Evolutionary conservation across 75 land plant species (phyloP), one percentile per base, ranked within the genome.

Genomic region (Chamaecyparis obtusa): DNA sequence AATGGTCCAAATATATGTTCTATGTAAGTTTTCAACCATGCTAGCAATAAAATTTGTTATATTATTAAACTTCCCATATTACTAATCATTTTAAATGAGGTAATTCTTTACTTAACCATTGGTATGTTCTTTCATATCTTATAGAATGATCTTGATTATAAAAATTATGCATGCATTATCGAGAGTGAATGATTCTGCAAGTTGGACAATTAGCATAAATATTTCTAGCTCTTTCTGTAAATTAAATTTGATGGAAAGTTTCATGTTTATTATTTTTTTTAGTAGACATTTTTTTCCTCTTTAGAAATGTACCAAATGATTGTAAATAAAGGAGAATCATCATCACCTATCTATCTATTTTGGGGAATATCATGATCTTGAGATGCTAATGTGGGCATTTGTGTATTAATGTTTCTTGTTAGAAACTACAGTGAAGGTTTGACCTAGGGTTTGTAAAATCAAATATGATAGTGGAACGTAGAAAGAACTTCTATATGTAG

Each of bases 381-480:
- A 30, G 9, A 10, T 85, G 30, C n/a, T 69, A 41, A 8, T 41
- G 51, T 15, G 8, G 43, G n/a, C 16, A 35, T 64, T 32, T 64
- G 5, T 16, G 32, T 16, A 54, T 44, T 46, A 44, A 54, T 35
- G 55, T 85, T 35, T 75, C 41, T 60, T 83, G 88, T 30, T 93
- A 98, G 99, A 98, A 90, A 94, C 97, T 37, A 95, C 99, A 84
- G 97, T 92, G 87, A 99, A 98, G 93, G 99, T 98, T 89, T 88
- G 96, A 36, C 99, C 99, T 39, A 92, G 98, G 91, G 93, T 96
- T 67, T 95, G 87, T 91, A 97, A 97, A 90, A 96, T 96, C 86
- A 98, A 98, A 84, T 98, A 92, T 90, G 99, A 97, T 69, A 96
- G 97, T 90, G 99, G 99, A 56, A 95, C 95, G 51, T 79, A 92